These are phyloP conservation scores for Smittium culicis DNA, from an alignment of 371 early-diverging fungal genomes.

Conservation along the genomic window DNA sequence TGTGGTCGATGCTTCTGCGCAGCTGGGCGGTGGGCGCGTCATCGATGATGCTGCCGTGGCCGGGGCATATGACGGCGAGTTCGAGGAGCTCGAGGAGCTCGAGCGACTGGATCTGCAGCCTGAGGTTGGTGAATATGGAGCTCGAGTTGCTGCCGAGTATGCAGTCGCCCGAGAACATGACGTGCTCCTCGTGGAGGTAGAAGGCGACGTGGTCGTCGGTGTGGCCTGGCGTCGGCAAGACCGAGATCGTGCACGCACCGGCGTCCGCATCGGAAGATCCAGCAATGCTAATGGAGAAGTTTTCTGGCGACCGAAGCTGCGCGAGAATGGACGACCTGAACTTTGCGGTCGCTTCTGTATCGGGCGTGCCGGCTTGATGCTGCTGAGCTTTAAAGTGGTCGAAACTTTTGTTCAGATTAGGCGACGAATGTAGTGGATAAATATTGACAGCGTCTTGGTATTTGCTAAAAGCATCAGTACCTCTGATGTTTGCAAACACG, in stretches of 20 bases:
- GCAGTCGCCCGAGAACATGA: constrained; percentile 67
- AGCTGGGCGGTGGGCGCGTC: too few species aligned
- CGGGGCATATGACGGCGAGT: constrained; percentile 35
- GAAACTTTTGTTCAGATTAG: too few species aligned
- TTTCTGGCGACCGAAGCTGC: too few species aligned
- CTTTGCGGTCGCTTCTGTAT: neutral
- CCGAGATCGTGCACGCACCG: constrained; percentile 43
- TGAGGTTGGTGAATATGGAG: constrained; percentile 60
- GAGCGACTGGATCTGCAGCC: constrained; percentile 49
- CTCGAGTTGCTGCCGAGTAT: constrained; percentile 76
- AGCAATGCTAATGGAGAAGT: neutral
- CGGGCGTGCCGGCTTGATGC: too few species aligned
- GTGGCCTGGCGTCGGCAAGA: constrained; percentile 79
- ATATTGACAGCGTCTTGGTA: too few species aligned
- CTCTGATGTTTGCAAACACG: constrained; percentile 19
- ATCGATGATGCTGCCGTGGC: constrained; percentile 65
- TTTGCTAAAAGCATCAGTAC: neutral
- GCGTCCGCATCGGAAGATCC: constrained; percentile 28
- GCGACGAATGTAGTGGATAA: too few species aligned
- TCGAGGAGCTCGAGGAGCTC: constrained; percentile 34
- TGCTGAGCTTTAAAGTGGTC: too few species aligned
- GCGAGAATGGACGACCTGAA: too few species aligned
- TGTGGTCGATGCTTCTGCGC: neutral
- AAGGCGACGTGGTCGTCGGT: constrained; percentile 63
- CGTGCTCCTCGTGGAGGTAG: constrained; percentile 51